Conservation (phyloP, 768 basidiomycete species). For the Boletus eberwhitei region DNA sequence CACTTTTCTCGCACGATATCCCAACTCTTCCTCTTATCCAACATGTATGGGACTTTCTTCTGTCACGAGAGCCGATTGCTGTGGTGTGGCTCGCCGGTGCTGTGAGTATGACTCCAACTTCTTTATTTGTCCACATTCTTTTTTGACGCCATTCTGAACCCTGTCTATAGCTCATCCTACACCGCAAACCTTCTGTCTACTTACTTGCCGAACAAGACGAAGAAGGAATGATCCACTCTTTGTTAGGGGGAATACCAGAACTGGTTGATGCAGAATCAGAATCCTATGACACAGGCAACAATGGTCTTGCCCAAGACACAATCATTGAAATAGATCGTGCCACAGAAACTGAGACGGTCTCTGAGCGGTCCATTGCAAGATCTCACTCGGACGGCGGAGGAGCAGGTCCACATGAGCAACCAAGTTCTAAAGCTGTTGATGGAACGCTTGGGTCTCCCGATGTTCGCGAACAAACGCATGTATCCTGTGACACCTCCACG, state of each 20-base stretch:
- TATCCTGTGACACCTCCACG: neutral
- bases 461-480: neutral
- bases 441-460: neutral
- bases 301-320: neutral
- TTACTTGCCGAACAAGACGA: conserved; percentile 65
- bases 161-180: conserved; percentile 59
- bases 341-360: neutral
- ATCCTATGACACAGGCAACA: neutral
- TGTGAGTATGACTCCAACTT: conserved; percentile 43
- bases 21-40: conserved; percentile 88
- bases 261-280: conserved; percentile 30
- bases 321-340: neutral
- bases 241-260: conserved; percentile 64
- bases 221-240: conserved; percentile 78
- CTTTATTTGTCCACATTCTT: neutral
- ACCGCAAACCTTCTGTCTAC: conserved; percentile 65
- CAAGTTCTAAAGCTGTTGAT: neutral
- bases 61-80: conserved; percentile 77
- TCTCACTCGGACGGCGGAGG: neutral
- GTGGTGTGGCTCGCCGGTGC: conserved; percentile 81
- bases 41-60: conserved; percentile 86
- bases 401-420: neutral
- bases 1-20: conserved; percentile 89
- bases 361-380: neutral
- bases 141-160: neutral